Conservation (phyloP, 1,284 basidiomycete species). For the Apiotrichum siamense region DNA sequence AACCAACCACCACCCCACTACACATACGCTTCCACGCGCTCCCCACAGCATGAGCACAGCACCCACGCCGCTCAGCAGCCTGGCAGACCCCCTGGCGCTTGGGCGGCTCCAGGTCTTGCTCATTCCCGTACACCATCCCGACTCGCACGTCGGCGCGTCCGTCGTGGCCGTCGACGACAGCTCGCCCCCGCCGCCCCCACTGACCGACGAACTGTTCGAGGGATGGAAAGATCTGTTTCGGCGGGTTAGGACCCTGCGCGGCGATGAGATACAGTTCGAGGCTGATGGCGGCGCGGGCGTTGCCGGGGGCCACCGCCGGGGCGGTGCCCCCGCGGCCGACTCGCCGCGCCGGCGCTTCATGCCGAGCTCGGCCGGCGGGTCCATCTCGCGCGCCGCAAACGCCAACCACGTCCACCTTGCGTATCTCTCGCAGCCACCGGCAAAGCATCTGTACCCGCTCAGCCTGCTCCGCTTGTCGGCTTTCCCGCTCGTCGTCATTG, state of each 20-base stretch:
- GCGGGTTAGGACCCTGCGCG: slow-evolving; percentile 33
- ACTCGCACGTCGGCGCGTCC: background rate
- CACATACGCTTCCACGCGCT: too few species aligned
- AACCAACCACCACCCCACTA: background rate
- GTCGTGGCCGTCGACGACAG: background rate
- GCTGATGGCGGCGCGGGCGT: background rate
- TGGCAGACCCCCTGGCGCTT: slow-evolving; percentile 41
- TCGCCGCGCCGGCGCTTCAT: slow-evolving; percentile 28
- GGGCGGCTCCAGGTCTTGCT: slow-evolving; percentile 44
- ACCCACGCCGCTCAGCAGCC: slow-evolving; percentile 20
- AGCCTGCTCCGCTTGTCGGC: slow-evolving; percentile 33
- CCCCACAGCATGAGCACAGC: slow-evolving; percentile 12
- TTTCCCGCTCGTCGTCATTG: slow-evolving; percentile 42
- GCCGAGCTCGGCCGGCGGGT: slow-evolving; percentile 21
- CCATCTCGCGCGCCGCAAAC: slow-evolving; percentile 29
- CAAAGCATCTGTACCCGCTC: slow-evolving; percentile 35
- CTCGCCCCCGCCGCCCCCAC: slow-evolving; percentile 6
- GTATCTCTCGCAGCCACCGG: slow-evolving; percentile 30
- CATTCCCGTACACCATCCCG: slow-evolving; percentile 35
- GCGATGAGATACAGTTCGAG: slow-evolving; percentile 30
- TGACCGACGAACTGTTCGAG: slow-evolving; percentile 20
- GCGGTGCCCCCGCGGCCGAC: background rate
- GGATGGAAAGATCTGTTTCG: slow-evolving; percentile 30
- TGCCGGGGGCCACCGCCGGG: background rate
- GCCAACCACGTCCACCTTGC: slow-evolving; percentile 38